A percentile compares a stretch with the other conserved stretches of the same genome.
These are phyloP conservation scores for Volvariella volvacea DNA, from an alignment of 1,284 basidiomycete species.

Conservation along the genomic window DNA sequence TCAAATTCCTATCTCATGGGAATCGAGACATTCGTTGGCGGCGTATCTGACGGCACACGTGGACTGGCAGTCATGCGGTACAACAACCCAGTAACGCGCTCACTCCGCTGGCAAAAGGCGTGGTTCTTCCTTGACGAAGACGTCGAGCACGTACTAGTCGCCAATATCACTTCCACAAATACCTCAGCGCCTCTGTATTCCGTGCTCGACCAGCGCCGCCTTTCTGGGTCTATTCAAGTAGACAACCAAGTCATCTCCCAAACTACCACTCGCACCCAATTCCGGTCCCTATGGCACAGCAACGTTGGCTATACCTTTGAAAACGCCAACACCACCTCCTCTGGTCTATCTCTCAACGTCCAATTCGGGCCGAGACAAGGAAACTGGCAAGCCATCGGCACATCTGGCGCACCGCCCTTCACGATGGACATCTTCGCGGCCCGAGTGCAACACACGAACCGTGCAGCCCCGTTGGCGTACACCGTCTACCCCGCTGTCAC, in stretches of 20 bases:
- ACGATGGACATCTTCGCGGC: constrained; percentile 53
- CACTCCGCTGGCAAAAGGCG: constrained; percentile 53
- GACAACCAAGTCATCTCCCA: constrained; percentile 23
- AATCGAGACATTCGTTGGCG: constrained; percentile 50
- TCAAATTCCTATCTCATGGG: constrained; percentile 30
- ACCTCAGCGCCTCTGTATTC: constrained; percentile 41
- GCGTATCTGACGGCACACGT: constrained; percentile 43
- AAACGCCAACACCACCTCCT: constrained; percentile 10
- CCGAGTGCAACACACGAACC: constrained; percentile 38
- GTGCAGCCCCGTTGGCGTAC: constrained; percentile 35
- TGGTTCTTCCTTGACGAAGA: constrained; percentile 64
- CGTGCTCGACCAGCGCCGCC: constrained; percentile 56
- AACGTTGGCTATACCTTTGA: constrained; percentile 46
- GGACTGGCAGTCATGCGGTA: constrained; percentile 55
- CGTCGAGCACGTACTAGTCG: constrained; percentile 52
- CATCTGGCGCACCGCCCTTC: constrained; percentile 37
- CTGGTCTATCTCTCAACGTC: constrained; percentile 30
- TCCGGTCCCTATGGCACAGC: constrained; percentile 43
- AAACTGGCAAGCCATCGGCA: constrained; percentile 54
- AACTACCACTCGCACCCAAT: constrained; percentile 24
- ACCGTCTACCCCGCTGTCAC: constrained; percentile 43
- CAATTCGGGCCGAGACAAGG: constrained; percentile 39
- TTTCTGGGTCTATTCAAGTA: constrained; percentile 33
- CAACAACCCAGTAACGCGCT: constrained; percentile 46
- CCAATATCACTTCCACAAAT: constrained; percentile 32